Percentiles rank a stretch among this genome's conserved stretches.
phyloP scores from a whole-genome alignment of 2,329 filamentous ascomycete genomes.

The Ceratocystis ficicola region DNA sequence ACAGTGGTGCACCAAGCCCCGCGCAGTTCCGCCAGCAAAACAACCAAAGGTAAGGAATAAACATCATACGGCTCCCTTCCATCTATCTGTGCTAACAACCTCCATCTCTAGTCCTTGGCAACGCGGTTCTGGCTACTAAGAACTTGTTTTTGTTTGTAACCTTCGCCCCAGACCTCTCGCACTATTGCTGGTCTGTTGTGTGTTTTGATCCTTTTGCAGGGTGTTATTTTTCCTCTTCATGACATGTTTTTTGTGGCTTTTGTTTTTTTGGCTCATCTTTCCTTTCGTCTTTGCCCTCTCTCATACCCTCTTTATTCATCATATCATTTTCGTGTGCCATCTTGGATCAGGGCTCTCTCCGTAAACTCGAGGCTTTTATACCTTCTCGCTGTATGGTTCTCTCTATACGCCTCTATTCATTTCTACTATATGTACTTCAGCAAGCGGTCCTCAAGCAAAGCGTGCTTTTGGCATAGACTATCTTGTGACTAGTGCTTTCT shows the following conservation, averaged over 20 bases:
- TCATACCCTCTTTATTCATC: neutral
- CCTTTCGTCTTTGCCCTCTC: neutral
- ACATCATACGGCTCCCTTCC: no score
- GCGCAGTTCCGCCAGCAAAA: slow-evolving; percentile 30
- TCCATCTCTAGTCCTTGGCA: slow-evolving; percentile 33
- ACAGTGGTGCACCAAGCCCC: slow-evolving; percentile 28
- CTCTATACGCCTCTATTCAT: neutral
- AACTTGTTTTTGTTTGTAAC: slow-evolving; percentile 3
- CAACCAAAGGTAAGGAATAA: slow-evolving; percentile 30
- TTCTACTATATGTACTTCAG: neutral
- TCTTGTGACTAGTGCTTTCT: neutral
- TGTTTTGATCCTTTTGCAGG: neutral
- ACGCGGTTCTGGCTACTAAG: slow-evolving; percentile 36
- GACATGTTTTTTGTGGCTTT: slow-evolving; percentile 12
- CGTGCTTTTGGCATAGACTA: no score
- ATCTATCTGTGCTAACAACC: slow-evolving; percentile 4
- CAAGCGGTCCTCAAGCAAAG: neutral
- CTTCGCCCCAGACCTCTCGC: neutral
- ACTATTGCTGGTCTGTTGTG: neutral
- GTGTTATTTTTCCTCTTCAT: neutral
- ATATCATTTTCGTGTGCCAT: neutral
- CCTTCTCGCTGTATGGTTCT: neutral
- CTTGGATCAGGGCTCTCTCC: slow-evolving; percentile 1
- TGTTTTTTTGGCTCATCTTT: slow-evolving; percentile 7
- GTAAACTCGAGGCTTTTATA: neutral